phyloP scores from a whole-genome alignment of 192 early-diverging fungal genomes.

The Entomortierella parvispora region DNA sequence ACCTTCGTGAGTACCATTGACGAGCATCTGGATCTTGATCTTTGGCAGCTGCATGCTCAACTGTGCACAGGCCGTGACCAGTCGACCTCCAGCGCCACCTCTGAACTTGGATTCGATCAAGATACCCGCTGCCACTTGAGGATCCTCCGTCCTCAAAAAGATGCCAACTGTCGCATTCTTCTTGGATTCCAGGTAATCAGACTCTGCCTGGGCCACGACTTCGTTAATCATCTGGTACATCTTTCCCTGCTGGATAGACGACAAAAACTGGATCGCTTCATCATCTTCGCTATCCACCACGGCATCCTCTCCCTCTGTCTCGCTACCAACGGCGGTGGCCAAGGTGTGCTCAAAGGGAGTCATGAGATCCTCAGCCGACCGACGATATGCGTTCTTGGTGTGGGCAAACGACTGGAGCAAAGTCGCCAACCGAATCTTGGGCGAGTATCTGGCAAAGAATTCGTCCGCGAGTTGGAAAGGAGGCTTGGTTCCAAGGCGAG shows the following conservation, averaged over 20 bases:
- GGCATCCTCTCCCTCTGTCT: not conserved
- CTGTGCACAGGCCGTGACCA: conserved; percentile 34
- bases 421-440: conserved; percentile 50
- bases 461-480: conserved; percentile 9
- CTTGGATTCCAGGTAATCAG: conserved; percentile 10
- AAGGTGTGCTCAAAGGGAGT: conserved; percentile 33
- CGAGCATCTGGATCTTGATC: conserved; percentile 54
- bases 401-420: conserved; percentile 52
- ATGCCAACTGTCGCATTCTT: conserved; percentile 18
- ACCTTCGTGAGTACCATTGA: conserved; percentile 27
- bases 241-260: conserved; percentile 30
- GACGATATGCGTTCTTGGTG: conserved; percentile 48
- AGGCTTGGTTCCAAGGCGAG: conserved; percentile 1
- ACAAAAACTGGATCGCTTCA: conserved; percentile 20
- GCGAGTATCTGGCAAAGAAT: conserved; percentile 36
- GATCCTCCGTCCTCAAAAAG: conserved; percentile 23
- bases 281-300: too few relatives aligned
- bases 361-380: conserved; percentile 34
- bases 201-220: conserved; percentile 24
- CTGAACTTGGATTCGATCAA: conserved; percentile 39
- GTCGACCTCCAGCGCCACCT: conserved; percentile 20
- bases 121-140: conserved; percentile 47
- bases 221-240: conserved; percentile 20
- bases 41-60: conserved; percentile 17
- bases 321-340: not conserved